Evolutionary conservation across 495 filamentous ascomycete species (phyloP), one percentile per base, ranked within the genome.

Genomic region (Penicillium coprophilum): DNA sequence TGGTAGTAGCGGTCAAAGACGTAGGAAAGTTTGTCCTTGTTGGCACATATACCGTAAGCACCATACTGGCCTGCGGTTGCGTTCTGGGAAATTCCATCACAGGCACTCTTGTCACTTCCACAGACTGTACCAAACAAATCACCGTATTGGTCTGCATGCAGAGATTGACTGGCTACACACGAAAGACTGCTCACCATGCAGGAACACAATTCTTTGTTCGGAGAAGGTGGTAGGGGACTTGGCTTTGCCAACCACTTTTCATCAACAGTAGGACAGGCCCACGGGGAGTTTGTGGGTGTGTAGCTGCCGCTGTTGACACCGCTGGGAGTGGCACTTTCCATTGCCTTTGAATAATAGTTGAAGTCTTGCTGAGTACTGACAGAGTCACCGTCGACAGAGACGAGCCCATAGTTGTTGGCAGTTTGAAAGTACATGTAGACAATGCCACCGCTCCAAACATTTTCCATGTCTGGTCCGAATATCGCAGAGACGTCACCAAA

Each of bases 401-500:
- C 90, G 49, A 97, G 79, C 59, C 92, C 92, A 65, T 89, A 97
- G 69, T 95, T 76, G 71, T 96, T 96, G 9, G 76, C 80, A 65
- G 94, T 91, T 70, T 97, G 76, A 76, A 90, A 91, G 78, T 93
- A 97, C 91, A 93, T 93, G 77, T 97, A 97, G 27, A 95, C 87
- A 60, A 97, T 92, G 63, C 93, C 92, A 63, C 92, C 92, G 46
- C 88, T 93, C 83, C 89, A 92, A 50, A 96, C 88, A 19, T 63
- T 62, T n/a, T 83, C 84, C 93, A 97, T 97, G 39, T 92, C 64
- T 10, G 74, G 49, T 12, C 88, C 87, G 72, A 89, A 97, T 3
- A 97, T 80, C 47, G 88, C 84, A 15, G 72, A 72, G 10, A 95
- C 91, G 62, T 97, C 93, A 46, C 87, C 82, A 76, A 93, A 97